Conservation (phyloP, 306 rosid genomes). For the Prinsepia uniflora region DNA sequence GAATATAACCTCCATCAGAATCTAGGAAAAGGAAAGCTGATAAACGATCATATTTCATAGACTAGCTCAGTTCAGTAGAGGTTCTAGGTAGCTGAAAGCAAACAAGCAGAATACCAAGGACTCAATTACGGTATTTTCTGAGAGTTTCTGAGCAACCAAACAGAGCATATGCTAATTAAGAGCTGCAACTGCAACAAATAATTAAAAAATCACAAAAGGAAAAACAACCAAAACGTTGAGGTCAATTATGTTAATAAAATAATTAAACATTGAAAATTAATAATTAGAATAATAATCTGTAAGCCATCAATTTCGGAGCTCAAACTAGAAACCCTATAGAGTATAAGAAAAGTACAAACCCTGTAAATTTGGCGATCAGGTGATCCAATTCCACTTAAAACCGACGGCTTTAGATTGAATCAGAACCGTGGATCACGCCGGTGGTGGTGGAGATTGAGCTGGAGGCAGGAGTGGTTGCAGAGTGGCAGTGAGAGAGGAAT, state of each 20-base stretch:
- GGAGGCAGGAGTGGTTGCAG: neutral
- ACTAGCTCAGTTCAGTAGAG: neutral
- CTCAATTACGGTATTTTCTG: neutral
- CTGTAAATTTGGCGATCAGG: slow-evolving; percentile 19
- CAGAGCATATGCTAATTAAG: neutral
- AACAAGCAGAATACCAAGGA: neutral
- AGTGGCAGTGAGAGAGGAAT: slow-evolving; percentile 12
- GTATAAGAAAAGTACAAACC: slow-evolving; percentile 23
- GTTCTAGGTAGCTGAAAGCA: neutral
- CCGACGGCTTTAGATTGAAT: neutral
- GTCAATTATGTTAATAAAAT: neutral
- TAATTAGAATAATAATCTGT: neutral
- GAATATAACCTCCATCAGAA: neutral
- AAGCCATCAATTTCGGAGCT: slow-evolving; percentile 12
- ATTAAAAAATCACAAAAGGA: neutral
- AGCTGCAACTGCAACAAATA: slow-evolving; percentile 1
- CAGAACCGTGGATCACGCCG: slow-evolving; percentile 18
- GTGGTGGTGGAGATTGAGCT: slow-evolving; percentile 16
- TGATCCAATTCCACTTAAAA: slow-evolving; percentile 18
- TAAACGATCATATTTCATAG: too few relatives aligned
- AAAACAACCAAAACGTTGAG: neutral
- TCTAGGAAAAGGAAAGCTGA: too few relatives aligned
- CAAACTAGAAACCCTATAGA: slow-evolving; percentile 28
- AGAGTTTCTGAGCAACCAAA: slow-evolving; percentile 20
- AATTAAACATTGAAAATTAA: neutral